Evolutionary conservation across 805 yeast species (phyloP), one percentile per base, ranked within the genome.

Genomic region (Candida coleopterorum): DNA sequence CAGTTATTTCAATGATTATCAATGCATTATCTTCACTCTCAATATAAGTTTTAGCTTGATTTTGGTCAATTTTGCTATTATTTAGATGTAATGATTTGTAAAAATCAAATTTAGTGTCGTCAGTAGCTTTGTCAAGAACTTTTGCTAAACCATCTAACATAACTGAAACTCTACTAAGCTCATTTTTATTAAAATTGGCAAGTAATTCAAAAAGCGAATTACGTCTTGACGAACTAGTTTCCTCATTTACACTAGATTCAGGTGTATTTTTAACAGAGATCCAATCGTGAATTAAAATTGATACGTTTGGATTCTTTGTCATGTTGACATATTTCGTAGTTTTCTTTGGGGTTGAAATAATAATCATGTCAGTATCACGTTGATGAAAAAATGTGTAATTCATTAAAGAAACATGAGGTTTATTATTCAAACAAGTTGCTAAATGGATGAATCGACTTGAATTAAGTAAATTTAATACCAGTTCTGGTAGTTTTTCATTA

Each of bases 371-470:
- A 16, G 51, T 55, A 26, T 67, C 68, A 9, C 56, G 60, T 17
- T 57, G 60, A 31, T 60, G 59, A 38, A 64, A 67, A 54, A 79
- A 85, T 4, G 89, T 79, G 59, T 85, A 90, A 60, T 86, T 90
- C 97, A 90, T 90, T 44, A 90, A 69, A 14, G 93, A 76, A 3
- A 88, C 95, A 42, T 89, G 93, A 5, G 97, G 97, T 30, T 77
- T 58, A 48, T 81, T 70, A 29, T 85, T 72, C 35, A 68, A 64
- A 41, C 87, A 75, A 2, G 97, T 90, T 2, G 90, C 97, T 32
- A 89, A 68, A 56, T 89, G 97, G 26, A 89, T 77, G 56, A 77
- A 83, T 44, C 81, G 73, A 9, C 86, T 80, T 10, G 74, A 68
- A 41, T 76, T 68, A 25, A 84, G 66, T 25, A 83, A 61, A 9